Base-by-base conservation (phyloP, 306 rosid species). In the Sphenostylis stenocarpa region DNA sequence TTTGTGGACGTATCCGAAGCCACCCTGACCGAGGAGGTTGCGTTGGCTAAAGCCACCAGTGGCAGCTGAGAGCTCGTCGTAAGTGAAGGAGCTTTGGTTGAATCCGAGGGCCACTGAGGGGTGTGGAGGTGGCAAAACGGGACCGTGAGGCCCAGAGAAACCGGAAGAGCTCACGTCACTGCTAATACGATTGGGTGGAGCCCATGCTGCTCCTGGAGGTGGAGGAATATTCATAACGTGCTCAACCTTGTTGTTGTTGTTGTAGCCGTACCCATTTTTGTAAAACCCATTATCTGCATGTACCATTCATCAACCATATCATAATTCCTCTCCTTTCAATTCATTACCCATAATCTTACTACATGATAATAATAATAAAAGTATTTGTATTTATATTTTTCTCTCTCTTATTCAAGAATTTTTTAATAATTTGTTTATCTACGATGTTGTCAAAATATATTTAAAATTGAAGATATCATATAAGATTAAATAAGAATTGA, bases 1-100 rank as follows among this genome's bases (percentile, higher is more conserved):
- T 78, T 90, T 94, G 73, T 94, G 93, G 3, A 94, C 98, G 29
- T 67, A 87, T 28, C 97, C 96, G 5, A 89, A 92, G 2, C 98
- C 97, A 19, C 98, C 98, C 70, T 92, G 91, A 11, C 98, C 97
- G 13, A 92, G 8, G 6, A 92, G 52, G 79, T 88, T 86, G 0
- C 24, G 79, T 49, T 76, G 77, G 1, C 93, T 1, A 53, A 92
- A 94, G 1, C 90, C 95, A 5, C 38, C 78, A 0, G 97, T 94
- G 0, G 98, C 97, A 29, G 67, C 84, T 4, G 75, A 75, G 31
- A 94, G 83, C 79, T 92, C 95, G 0, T 92, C 96, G 23, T n/a
- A 88, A 0, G 89, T 80, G 86, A 92, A 92, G 0, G 91, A 80
- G 80, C 93, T 86, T 75, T 92, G 89, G 75, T 78, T 85, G 85